Evolutionary conservation across 805 yeast species (phyloP).

Genomic region (Kluyveromyces aestuarii): DNA sequence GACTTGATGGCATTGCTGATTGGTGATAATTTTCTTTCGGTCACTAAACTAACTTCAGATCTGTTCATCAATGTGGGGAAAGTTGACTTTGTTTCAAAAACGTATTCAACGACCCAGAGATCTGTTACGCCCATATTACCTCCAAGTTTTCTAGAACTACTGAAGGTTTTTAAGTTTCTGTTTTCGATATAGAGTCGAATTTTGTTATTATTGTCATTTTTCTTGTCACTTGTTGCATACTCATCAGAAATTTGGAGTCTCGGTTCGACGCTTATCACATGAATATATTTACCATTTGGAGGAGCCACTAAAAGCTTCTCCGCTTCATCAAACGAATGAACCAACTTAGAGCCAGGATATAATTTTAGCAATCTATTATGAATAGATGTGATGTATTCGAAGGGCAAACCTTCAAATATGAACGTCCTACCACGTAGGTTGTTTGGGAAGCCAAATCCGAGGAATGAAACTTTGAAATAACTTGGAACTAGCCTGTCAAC

Average conservation of each 20-base stretch:
- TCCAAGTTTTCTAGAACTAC: slow-evolving; percentile 60
- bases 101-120: slow-evolving; percentile 83
- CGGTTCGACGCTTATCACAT: slow-evolving; percentile 67
- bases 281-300: slow-evolving; percentile 64
- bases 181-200: slow-evolving; percentile 69
- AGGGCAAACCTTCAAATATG: slow-evolving; percentile 79
- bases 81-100: slow-evolving; percentile 61
- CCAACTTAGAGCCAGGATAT: slow-evolving; percentile 74
- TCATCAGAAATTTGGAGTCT: slow-evolving; percentile 19
- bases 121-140: slow-evolving; percentile 65
- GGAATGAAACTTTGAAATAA: slow-evolving; percentile 67
- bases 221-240: slow-evolving; percentile 39
- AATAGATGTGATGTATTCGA: slow-evolving; percentile 78
- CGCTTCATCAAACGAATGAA: slow-evolving; percentile 50
- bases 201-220: slow-evolving; percentile 36
- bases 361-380: slow-evolving; percentile 64
- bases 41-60: slow-evolving; percentile 51
- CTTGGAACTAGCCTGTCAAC: slow-evolving; percentile 69
- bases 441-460: slow-evolving; percentile 79
- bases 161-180: slow-evolving; percentile 61
- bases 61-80: slow-evolving; percentile 88
- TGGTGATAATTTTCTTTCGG: slow-evolving; percentile 60
- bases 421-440: slow-evolving; percentile 68
- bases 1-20: slow-evolving; percentile 71
- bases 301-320: slow-evolving; percentile 37